phyloP scores from a whole-genome alignment of 345 rosid species.

The Lenwebbia sp. region DNA sequence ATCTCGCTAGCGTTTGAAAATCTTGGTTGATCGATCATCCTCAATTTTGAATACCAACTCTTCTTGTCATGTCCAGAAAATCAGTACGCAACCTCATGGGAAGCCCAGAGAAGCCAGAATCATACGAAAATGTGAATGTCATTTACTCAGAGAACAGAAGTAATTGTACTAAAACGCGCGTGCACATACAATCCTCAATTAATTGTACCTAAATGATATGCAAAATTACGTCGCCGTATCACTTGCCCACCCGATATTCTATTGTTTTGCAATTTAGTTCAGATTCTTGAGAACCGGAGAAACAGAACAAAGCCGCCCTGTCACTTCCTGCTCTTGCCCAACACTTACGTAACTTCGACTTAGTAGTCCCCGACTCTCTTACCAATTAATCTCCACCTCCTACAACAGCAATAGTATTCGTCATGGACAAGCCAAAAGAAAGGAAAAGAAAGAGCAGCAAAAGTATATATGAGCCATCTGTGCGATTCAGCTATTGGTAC shows the following conservation, averaged over 20 bases:
- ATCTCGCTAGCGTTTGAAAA: no score
- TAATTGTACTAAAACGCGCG: neutral
- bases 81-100: no score
- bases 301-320: neutral
- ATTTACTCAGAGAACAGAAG: neutral
- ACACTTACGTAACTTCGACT: neutral
- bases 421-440: no score
- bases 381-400: neutral
- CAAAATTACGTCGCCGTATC: neutral
- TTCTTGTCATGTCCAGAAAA: no score
- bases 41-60: no score
- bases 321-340: neutral
- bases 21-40: no score
- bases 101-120: neutral
- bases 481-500: no score
- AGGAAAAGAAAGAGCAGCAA: neutral
- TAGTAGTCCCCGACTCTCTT: neutral
- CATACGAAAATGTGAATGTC: neutral
- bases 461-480: neutral
- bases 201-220: neutral
- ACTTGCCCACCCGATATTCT: neutral
- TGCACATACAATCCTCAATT: neutral
- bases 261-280: neutral
- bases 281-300: neutral
- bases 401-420: neutral